Base-by-base conservation (phyloP, 345 rosid species). In the Durio zibethinus region DNA sequence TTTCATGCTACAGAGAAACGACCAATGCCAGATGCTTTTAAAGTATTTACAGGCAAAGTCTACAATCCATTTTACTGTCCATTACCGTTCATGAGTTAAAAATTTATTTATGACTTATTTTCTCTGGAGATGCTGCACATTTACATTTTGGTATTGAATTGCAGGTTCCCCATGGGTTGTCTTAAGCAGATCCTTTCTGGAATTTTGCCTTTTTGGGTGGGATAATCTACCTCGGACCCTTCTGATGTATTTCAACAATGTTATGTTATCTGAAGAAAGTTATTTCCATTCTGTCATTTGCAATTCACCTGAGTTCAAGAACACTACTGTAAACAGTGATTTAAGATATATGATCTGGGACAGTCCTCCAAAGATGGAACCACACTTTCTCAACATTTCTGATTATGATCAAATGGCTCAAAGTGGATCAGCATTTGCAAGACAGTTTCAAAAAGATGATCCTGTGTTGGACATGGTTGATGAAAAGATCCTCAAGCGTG, bases 321-420 rank as follows among this genome's bases (percentile, higher is more conserved):
- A 97, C 80, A 90, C 97, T 0, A 91, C 94, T 4, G 87, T 97
- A 42, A 97, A 94, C 82, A 87, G 87, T 18, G 97, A 97, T 81
- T 87, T 97, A 71, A 82, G 98, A 38, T 97, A 86, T 76, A 91
- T 91, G 95, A 84, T 94, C 47, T 97, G 99, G 99, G 99, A 97
- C 82, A 92, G 88, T 83, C 98, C 99, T 23, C 98, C 98, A 0
- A 92, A 91, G 83, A 94, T 92, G 98, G 97, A 92, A 56, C 99
- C 99, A 11, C 93, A 87, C 69, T 88, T 86, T 81, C 90, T 97
- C n/a, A 85, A 80, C 52, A 18, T 64, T 21, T 84, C 93, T 0
- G 93, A 97, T 80, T 92, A 85, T 59, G 85, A 90, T 14, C 86
- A 82, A 53, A 89, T 97, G 94, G 89, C 86, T 65, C 87, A 87